These are phyloP conservation scores for Paramecium tetraurelia DNA, from an alignment of 73 alveolate genomes.

Conservation along the genomic window DNA sequence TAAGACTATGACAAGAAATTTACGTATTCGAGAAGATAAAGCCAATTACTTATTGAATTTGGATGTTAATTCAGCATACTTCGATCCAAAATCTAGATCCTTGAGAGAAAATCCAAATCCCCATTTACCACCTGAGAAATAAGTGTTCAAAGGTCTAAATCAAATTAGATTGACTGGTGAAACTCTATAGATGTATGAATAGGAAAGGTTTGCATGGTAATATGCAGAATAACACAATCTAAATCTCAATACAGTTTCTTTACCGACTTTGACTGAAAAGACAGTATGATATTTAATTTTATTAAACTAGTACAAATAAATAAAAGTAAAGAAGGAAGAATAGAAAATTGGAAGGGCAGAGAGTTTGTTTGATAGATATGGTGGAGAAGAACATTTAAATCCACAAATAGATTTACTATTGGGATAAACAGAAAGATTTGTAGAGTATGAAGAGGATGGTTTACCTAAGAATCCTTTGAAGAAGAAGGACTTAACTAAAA, in stretches of 20 bases:
- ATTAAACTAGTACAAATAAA: slow-evolving; percentile 55
- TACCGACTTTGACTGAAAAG: slow-evolving; percentile 85
- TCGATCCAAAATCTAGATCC: slow-evolving; percentile 79
- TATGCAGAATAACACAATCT: slow-evolving; percentile 73
- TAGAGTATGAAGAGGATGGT: slow-evolving; percentile 13
- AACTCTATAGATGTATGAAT: slow-evolving; percentile 62
- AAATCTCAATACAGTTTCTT: slow-evolving; percentile 76
- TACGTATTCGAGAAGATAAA: slow-evolving; percentile 80
- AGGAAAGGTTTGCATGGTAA: slow-evolving; percentile 73
- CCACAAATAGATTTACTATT: neutral
- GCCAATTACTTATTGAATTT: slow-evolving; percentile 80
- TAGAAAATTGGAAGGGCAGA: slow-evolving; percentile 65
- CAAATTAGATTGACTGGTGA: slow-evolving; percentile 72
- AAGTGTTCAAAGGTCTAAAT: slow-evolving; percentile 73
- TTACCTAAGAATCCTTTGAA: neutral
- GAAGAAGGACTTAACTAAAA: slow-evolving; percentile 19
- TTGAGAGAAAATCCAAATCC: slow-evolving; percentile 82
- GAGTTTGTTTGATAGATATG: slow-evolving; percentile 70
- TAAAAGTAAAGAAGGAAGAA: slow-evolving; percentile 63
- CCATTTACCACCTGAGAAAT: slow-evolving; percentile 39
- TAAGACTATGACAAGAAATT: slow-evolving; percentile 69
- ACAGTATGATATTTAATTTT: neutral
- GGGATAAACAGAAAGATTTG: slow-evolving; percentile 10
- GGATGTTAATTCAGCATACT: slow-evolving; percentile 75
- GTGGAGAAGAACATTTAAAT: slow-evolving; percentile 76